Conservation (phyloP, 2,329 filamentous ascomycete genomes). For the Hymenoscyphus fraxineus region DNA sequence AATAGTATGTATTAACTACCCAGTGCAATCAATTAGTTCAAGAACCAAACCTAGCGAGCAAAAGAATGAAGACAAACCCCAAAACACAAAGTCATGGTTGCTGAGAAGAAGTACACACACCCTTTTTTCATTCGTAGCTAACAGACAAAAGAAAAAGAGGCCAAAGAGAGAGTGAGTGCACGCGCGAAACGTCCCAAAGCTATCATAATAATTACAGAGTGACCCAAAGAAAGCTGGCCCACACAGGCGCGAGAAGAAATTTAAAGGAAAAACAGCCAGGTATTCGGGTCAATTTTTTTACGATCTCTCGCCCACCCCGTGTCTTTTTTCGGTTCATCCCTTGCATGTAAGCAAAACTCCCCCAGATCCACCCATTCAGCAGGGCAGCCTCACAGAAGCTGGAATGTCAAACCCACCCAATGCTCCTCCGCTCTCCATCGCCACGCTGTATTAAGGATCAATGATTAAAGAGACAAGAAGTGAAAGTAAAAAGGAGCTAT, state of each 20-base stretch:
- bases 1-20: constrained; percentile 2
- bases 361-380: constrained; percentile 25
- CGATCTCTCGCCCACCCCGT: constrained; percentile 21
- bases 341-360: constrained; percentile 26
- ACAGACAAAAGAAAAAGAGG: constrained; percentile 25
- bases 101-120: constrained; percentile 14
- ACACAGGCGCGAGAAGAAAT: constrained; percentile 14
- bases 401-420: constrained; percentile 27
- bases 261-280: constrained; percentile 16
- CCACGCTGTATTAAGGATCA: constrained; percentile 33
- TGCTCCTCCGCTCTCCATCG: constrained; percentile 23
- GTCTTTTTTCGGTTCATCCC: constrained; percentile 19
- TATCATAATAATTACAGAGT: constrained; percentile 35
- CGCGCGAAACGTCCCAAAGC: constrained; percentile 29
- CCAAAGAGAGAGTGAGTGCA: constrained; percentile 28
- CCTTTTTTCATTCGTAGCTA: constrained; percentile 30
- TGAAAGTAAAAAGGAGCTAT: constrained; percentile 30
- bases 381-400: constrained; percentile 32
- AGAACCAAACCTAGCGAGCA: constrained; percentile 1
- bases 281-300: constrained; percentile 25
- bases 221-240: constrained; percentile 25
- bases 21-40: constrained; percentile 3
- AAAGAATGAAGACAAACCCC: not conserved
- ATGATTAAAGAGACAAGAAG: constrained; percentile 36
- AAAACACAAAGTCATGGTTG: not conserved